phyloP scores from a whole-genome alignment of 2,329 filamentous ascomycete species.

The Chaetomium olivaceum region DNA sequence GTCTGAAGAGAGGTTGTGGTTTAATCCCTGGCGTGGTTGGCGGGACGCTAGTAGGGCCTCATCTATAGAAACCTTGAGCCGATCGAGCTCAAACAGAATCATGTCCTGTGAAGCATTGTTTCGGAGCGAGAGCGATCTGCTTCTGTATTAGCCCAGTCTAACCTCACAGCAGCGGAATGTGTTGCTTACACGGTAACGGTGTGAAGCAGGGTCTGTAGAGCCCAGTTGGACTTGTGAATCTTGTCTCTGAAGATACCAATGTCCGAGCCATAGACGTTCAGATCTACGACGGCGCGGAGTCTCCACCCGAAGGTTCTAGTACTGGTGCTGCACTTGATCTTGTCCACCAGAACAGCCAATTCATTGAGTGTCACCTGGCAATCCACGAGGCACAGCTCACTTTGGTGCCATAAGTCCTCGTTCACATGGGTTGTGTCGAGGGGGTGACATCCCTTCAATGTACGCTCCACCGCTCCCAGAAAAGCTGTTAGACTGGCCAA shows the following conservation, averaged over 20 bases:
- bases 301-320: neutral
- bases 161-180: neutral
- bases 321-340: neutral
- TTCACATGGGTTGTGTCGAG: conserved; percentile 4
- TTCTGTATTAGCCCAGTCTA: neutral
- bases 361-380: conserved; percentile 2
- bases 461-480: neutral
- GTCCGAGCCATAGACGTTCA: neutral
- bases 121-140: neutral
- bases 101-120: conserved; percentile 5
- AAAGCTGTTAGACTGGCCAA: neutral
- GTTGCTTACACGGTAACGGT: neutral
- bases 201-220: conserved; percentile 2
- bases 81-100: conserved; percentile 3
- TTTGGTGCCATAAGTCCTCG: conserved; percentile 2
- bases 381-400: conserved; percentile 3
- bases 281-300: neutral
- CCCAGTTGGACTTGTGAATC: conserved; percentile 8
- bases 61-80: conserved; percentile 1
- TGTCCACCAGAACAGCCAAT: conserved; percentile 2
- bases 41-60: neutral
- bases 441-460: neutral
- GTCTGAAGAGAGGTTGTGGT: neutral
- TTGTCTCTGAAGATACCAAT: neutral
- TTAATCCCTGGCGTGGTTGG: neutral